Conservation (phyloP, 441 rosid genomes). For the Monsonia emarginata region DNA sequence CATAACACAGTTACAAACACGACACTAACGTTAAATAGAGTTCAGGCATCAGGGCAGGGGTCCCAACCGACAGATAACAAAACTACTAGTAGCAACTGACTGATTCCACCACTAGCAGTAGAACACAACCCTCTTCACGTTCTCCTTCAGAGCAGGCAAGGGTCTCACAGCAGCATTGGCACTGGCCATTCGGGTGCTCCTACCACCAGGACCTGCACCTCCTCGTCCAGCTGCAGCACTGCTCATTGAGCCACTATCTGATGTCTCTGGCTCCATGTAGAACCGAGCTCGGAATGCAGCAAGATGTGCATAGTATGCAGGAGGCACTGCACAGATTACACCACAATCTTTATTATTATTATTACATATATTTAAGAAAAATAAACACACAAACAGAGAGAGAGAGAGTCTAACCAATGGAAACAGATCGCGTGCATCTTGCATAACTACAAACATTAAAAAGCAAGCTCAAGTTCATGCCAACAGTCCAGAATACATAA, state of each 20-base stretch:
- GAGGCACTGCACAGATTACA: conserved; percentile 58
- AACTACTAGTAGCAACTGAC: too few species aligned
- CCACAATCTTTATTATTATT: not conserved
- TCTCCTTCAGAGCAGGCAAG: conserved; percentile 86
- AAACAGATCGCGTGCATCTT: conserved; percentile 57
- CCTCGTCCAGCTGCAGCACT: conserved; percentile 26
- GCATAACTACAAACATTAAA: conserved; percentile 34
- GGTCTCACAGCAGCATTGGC: conserved; percentile 38
- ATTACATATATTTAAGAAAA: not conserved
- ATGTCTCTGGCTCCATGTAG: conserved; percentile 85
- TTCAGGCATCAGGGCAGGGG: too few species aligned
- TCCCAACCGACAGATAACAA: too few species aligned
- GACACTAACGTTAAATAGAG: too few species aligned
- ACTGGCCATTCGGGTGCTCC: not conserved
- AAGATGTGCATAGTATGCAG: conserved; percentile 90
- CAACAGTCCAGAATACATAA: not conserved
- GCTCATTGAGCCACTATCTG: conserved; percentile 53
- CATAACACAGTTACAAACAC: too few species aligned
- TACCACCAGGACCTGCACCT: conserved; percentile 34
- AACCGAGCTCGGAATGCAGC: conserved; percentile 96
- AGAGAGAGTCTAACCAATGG: conserved; percentile 54
- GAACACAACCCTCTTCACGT: conserved; percentile 94
- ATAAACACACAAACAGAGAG: not conserved
- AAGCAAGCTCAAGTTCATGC: not conserved
- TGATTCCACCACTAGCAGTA: conserved; percentile 51